Conservation (phyloP, 1,284 basidiomycete genomes). For the Malassezia globosa region DNA sequence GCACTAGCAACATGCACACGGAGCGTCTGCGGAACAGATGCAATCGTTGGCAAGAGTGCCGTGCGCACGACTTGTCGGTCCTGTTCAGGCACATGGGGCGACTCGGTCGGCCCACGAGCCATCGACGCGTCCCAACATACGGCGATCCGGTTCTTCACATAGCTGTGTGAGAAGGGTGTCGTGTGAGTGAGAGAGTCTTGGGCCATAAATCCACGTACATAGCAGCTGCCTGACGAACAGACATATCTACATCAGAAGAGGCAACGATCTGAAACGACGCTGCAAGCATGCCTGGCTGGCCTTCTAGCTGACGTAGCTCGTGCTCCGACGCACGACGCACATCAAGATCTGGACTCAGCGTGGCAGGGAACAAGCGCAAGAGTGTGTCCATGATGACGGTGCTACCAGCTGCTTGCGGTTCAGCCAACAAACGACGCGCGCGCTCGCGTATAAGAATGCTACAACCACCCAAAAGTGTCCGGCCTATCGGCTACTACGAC, state of each 20-base stretch:
- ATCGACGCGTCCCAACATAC: conserved; percentile 31
- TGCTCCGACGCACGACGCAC: conserved; percentile 40
- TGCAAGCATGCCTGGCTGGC: conserved; percentile 40
- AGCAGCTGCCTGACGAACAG: conserved; percentile 38
- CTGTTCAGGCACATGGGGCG: conserved; percentile 20
- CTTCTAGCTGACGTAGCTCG: conserved; percentile 39
- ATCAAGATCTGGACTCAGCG: conserved; percentile 33
- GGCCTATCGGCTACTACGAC: no score
- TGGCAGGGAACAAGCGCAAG: conserved; percentile 14
- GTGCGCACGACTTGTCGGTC: conserved; percentile 31
- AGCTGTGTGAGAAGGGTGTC: conserved; percentile 31
- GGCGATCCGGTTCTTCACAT: conserved; percentile 43
- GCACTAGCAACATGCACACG: conserved; percentile 35
- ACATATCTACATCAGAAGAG: conserved; percentile 24
- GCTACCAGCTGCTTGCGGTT: not conserved
- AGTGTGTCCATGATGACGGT: conserved; percentile 13
- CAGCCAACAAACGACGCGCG: no score
- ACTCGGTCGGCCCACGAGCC: conserved; percentile 13
- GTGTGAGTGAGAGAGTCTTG: no score
- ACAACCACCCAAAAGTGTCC: no score
- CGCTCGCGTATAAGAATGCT: no score
- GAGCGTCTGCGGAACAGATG: conserved; percentile 24
- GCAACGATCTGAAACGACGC: conserved; percentile 36
- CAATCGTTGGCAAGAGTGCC: conserved; percentile 29
- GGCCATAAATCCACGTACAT: conserved; percentile 24